Conservation (phyloP, 2,329 filamentous ascomycete species). For the Exophiala lecanii-corni region DNA sequence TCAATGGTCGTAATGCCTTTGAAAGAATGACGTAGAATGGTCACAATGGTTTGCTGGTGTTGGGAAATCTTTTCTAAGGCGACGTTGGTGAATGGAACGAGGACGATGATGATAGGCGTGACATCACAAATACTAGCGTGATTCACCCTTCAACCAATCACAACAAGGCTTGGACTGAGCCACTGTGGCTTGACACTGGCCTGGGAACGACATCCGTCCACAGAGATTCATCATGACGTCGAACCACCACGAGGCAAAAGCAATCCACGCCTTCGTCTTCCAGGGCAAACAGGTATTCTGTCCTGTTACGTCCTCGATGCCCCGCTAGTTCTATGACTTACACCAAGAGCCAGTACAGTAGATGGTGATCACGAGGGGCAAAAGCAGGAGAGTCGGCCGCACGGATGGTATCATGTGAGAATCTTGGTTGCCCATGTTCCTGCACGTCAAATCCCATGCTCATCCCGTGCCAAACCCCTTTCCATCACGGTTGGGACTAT, state of each 20-base stretch:
- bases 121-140: neutral
- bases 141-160: neutral
- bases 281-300: neutral
- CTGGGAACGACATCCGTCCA: neutral
- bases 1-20: neutral
- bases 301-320: too few species aligned
- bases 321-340: too few species aligned
- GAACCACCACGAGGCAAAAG: neutral
- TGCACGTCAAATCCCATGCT: too few species aligned
- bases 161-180: neutral
- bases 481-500: conserved; percentile 5
- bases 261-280: neutral
- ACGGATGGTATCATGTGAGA: too few species aligned
- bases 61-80: too few species aligned
- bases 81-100: too few species aligned
- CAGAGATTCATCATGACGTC: neutral
- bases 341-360: too few species aligned
- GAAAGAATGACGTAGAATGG: neutral
- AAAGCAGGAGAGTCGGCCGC: too few species aligned
- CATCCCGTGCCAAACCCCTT: too few species aligned
- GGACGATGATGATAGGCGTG: neutral
- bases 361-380: too few species aligned
- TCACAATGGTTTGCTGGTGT: neutral
- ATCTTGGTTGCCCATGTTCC: too few species aligned
- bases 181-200: neutral